Base-by-base conservation (phyloP, 192 early-diverging fungal species). In the Chytriomyces hyalinus region DNA sequence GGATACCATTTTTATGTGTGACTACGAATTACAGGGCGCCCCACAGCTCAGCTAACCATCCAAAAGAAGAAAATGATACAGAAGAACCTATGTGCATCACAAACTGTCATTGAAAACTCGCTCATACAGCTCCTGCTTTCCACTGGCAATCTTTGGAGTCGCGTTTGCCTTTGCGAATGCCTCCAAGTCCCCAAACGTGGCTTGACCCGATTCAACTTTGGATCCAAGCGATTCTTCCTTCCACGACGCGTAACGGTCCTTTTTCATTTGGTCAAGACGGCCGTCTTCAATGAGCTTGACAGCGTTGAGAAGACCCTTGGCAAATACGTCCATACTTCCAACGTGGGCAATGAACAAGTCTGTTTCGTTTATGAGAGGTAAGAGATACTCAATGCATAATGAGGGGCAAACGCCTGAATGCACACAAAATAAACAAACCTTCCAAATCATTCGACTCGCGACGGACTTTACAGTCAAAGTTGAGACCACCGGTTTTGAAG, bases 391-490 rank as follows among this genome's bases (percentile, higher is more conserved):
- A 17, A 15, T 26, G 24, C 24, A 26, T 26, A 26, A 26, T 0
- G 24, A 26, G 24, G 24, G 24, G 24, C 24, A 26, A 26, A 0
- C 0, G 24, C 62, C 17, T 11, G 49, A 71, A 71, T 17, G 36
- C 24, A 26, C 24, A 26, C 24, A 26, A 26, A 71, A 71, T 59
- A 59, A 60, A 24, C n/a, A 2, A 24, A 77, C 75, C 79, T 81
- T 81, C 80, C 5, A 81, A 26, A 47, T 81, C 80, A 22, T 77
- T 81, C 9, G 80, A 81, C 49, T 82, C 82, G 26, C 81, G 79
- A 50, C 81, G 79, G 5, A 84, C 82, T 49, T 82, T 82, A 70
- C 77, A 82, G 63, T 82, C 81, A 80, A 82, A 82, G 78, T 82
- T 82, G 26, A 84, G 65, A 22, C 81, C 81, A 22, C 81, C 81